Conservation (phyloP, 148 eudicot genomes). For the Hydrangea macrophylla region DNA sequence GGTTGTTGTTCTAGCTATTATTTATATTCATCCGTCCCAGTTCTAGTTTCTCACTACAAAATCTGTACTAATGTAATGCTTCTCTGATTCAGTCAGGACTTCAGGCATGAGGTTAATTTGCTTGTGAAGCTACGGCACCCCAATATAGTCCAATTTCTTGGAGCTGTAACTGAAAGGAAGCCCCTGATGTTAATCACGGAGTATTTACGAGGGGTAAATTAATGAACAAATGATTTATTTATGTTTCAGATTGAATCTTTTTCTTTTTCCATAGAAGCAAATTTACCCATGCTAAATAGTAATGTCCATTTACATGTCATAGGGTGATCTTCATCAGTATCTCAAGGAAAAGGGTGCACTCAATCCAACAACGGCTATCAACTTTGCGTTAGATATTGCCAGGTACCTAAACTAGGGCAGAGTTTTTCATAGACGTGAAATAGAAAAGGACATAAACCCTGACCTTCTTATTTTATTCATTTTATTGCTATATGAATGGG, state of each 20-base stretch:
- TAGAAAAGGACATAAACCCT: background rate
- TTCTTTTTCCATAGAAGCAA: background rate
- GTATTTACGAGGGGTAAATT: slow-evolving; percentile 80
- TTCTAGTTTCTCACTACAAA: background rate
- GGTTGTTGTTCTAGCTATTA: background rate
- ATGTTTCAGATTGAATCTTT: background rate
- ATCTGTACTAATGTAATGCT: slow-evolving; percentile 1
- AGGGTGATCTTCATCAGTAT: slow-evolving; percentile 95
- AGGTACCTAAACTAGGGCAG: slow-evolving; percentile 41
- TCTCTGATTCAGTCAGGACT: slow-evolving; percentile 74
- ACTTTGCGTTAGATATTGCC: slow-evolving; percentile 94
- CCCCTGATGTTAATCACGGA: slow-evolving; percentile 98
- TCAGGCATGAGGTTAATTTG: slow-evolving; percentile 95
- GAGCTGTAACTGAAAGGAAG: slow-evolving; percentile 94
- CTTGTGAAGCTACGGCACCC: slow-evolving; percentile 99
- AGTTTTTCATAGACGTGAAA: background rate
- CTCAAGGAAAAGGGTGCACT: slow-evolving; percentile 91
- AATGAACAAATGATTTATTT: background rate
- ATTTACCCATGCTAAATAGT: background rate
- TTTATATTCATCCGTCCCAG: background rate
- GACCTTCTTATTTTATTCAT: background rate
- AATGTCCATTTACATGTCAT: slow-evolving; percentile 9
- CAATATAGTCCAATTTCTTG: slow-evolving; percentile 95
- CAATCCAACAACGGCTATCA: slow-evolving; percentile 73
- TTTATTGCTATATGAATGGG: background rate